Conservation (phyloP, 352 stramenopile species). For the Pythium grandisporangium region DNA sequence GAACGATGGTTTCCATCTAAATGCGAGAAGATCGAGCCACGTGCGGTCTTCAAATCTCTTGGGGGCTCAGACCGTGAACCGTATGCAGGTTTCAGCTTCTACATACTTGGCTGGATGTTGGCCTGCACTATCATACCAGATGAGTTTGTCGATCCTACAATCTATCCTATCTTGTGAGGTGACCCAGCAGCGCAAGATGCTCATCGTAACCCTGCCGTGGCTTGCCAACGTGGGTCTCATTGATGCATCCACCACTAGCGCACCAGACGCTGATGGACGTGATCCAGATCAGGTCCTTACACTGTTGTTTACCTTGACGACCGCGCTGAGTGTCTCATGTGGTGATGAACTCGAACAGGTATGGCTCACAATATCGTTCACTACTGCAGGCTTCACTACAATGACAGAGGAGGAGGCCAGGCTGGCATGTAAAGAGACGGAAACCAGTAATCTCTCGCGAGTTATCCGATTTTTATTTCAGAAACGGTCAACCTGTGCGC, state of each 20-base stretch:
- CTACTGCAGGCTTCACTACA: conserved; percentile 5
- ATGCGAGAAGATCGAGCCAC: conserved; percentile 4
- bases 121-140: conserved; percentile 12
- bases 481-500: conserved; percentile 19
- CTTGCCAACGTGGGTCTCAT: conserved; percentile 29
- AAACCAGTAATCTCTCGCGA: conserved; percentile 10
- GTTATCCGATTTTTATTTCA: conserved; percentile 41
- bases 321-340: conserved; percentile 22
- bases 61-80: conserved; percentile 14
- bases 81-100: conserved; percentile 19
- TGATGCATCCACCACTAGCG: background rate
- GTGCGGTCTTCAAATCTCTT: conserved; percentile 10
- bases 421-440: background rate
- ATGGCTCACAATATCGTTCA: conserved; percentile 52
- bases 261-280: conserved; percentile 1
- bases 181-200: conserved; percentile 37
- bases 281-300: conserved; percentile 20
- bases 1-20: conserved; percentile 3
- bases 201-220: conserved; percentile 39
- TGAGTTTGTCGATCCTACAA: conserved; percentile 33
- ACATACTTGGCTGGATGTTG: conserved; percentile 26
- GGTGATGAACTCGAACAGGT: conserved; percentile 47
- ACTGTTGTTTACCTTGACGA: conserved; percentile 46
- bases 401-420: background rate
- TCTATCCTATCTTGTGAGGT: conserved; percentile 24